Base-by-base conservation (phyloP, 164 flowering plant genomes). In the Brasenia schreberi region DNA sequence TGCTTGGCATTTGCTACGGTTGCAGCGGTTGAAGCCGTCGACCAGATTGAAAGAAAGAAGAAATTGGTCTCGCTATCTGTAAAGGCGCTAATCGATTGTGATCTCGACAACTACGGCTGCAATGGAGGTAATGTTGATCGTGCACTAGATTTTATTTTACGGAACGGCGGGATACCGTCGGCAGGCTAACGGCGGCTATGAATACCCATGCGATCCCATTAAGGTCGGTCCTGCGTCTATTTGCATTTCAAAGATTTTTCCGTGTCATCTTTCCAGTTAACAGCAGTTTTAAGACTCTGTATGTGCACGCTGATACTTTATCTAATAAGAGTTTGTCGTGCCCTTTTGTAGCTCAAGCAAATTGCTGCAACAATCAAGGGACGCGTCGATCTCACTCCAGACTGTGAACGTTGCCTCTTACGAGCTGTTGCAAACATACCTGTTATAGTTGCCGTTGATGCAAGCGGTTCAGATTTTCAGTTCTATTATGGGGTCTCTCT, bases 1-100 rank as follows among this genome's bases (percentile, higher is more conserved):
- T 68, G 75, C 65, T 68, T 68, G 75, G 75, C 71, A 1, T 72
- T 73, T 66, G 65, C 69, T 19, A 66, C 66, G n/a, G 66, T 73
- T 10, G 66, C 68, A 19, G 72, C 72, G 6, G 59, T 73, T 19
- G 75, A 73, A 23, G 72, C 72, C 27, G 56, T 69, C 7, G 42
- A 42, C 18, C 18, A 45, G 59, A 65, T 73, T 23, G 68, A 65
- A 61, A n/a, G n/a, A n/a, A 73, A 71, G 0, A 59, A 63, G 27
- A 69, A 65, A 16, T 62, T 73, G 42, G 42, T 68, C 4, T 59
- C 59, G 11, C 19, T 73, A 56, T 73, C 72, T 0, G 75, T 65
- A 19, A 71, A 73, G 62, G 63, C 68, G 19, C 45, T 73, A 0
- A 43, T 73, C 0, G 69, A 68, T 60, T 72, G 74, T 10, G 9